phyloP scores from a whole-genome alignment of 768 basidiomycete genomes.

The Collybia sp. region DNA sequence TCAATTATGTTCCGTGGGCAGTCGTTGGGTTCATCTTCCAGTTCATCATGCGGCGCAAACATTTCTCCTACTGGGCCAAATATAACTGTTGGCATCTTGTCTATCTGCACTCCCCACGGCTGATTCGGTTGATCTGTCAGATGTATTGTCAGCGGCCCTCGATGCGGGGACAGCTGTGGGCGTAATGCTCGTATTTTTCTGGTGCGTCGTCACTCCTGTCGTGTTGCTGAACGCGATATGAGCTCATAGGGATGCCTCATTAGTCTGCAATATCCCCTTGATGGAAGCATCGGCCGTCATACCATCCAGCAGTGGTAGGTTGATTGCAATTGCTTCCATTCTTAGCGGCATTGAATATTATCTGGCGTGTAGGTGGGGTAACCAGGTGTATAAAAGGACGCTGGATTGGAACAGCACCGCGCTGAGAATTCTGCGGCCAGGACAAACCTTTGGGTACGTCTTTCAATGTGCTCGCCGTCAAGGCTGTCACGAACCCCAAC shows the following conservation, averaged over 20 bases:
- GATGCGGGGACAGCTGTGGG: conserved; percentile 72
- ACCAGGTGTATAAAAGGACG: conserved; percentile 18
- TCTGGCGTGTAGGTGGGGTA: conserved; percentile 30
- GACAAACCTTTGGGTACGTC: conserved; percentile 23
- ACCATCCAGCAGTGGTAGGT: conserved; percentile 33
- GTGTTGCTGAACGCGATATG: not conserved
- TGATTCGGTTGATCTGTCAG: conserved; percentile 22
- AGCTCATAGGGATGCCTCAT: not conserved
- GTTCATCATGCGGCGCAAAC: conserved; percentile 56
- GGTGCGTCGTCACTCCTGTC: conserved; percentile 31
- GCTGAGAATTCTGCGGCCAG: conserved; percentile 10
- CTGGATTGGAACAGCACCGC: conserved; percentile 18
- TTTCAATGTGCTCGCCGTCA: not conserved
- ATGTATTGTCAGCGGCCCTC: conserved; percentile 71
- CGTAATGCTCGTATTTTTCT: conserved; percentile 64
- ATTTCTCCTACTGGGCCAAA: conserved; percentile 74
- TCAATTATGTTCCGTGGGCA: conserved; percentile 84
- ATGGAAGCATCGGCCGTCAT: conserved; percentile 30
- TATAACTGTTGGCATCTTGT: conserved; percentile 56
- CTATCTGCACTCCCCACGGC: not conserved
- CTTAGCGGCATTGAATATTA: not conserved
- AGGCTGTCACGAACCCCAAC: too few species aligned
- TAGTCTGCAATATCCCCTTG: conserved; percentile 41
- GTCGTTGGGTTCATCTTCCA: conserved; percentile 76
- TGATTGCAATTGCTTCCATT: not conserved